Percentiles rank a stretch among this genome's conserved stretches.
phyloP scores from a whole-genome alignment of 495 filamentous ascomycete species.

The Staphylotrichum tortipilum region DNA sequence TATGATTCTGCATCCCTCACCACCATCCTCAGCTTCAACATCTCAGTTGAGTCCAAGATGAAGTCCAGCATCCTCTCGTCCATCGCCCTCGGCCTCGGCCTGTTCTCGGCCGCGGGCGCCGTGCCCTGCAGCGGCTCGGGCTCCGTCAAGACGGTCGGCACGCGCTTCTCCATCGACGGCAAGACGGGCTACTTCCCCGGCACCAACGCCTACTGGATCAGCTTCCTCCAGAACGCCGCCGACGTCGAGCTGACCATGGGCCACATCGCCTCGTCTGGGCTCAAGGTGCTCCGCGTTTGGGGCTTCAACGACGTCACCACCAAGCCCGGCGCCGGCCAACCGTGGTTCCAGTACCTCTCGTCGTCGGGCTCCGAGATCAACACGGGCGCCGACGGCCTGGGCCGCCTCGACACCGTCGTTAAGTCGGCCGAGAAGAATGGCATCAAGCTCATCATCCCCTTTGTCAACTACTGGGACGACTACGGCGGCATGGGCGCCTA shows the following conservation, averaged over 20 bases:
- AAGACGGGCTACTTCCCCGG: slow-evolving; percentile 56
- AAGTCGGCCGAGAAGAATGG: slow-evolving; percentile 44
- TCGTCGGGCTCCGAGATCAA: slow-evolving; percentile 52
- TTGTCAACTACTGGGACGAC: slow-evolving; percentile 53
- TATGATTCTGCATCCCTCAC: too few species aligned
- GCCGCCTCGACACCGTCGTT: slow-evolving; percentile 54
- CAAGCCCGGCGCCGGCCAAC: slow-evolving; percentile 37
- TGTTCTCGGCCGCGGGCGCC: slow-evolving; percentile 15
- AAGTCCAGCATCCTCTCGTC: too few species aligned
- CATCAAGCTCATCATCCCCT: slow-evolving; percentile 47
- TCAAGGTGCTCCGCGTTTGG: slow-evolving; percentile 65
- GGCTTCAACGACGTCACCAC: slow-evolving; percentile 54
- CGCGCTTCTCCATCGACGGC: slow-evolving; percentile 52
- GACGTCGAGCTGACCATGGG: slow-evolving; percentile 55
- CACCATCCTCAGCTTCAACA: too few species aligned
- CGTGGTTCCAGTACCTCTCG: slow-evolving; percentile 53
- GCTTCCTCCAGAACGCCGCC: slow-evolving; percentile 54
- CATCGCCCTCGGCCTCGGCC: slow-evolving; percentile 10
- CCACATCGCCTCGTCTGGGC: slow-evolving; percentile 42
- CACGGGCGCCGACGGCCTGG: slow-evolving; percentile 55
- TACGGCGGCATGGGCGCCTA: slow-evolving; percentile 62
- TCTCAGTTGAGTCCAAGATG: slow-evolving; percentile 16
- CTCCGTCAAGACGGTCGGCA: slow-evolving; percentile 16
- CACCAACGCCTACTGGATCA: slow-evolving; percentile 68
- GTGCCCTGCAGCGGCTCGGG: slow-evolving; percentile 6